Evolutionary conservation across 306 rosid species (phyloP).

Genomic region (Abrus pulchellus): DNA sequence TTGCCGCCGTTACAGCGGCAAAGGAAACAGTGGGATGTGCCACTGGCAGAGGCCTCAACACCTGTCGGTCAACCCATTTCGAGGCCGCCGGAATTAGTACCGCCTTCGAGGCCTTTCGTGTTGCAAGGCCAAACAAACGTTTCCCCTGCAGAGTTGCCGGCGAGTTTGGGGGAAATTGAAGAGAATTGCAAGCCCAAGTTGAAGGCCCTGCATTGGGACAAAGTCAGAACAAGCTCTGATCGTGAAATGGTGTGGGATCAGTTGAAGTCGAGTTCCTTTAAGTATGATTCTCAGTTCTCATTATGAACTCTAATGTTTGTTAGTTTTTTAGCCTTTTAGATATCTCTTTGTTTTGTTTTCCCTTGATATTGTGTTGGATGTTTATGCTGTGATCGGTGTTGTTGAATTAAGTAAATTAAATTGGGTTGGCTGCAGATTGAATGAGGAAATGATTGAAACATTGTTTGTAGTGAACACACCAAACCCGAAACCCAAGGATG

Average conservation of each 20-base stretch:
- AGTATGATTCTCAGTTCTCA: slow-evolving; percentile 58
- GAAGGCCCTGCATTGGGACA: slow-evolving; percentile 95
- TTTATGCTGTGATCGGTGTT: slow-evolving; percentile 31
- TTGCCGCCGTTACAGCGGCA: slow-evolving; percentile 21
- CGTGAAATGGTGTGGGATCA: slow-evolving; percentile 99
- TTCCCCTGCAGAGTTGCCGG: slow-evolving; percentile 70
- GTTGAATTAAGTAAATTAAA: slow-evolving; percentile 43
- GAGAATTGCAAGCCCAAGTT: slow-evolving; percentile 71
- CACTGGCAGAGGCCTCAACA: slow-evolving; percentile 21
- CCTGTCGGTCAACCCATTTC: slow-evolving; percentile 43
- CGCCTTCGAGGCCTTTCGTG: slow-evolving; percentile 68
- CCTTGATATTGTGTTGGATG: not conserved
- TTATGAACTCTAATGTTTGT: not conserved
- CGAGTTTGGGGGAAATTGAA: slow-evolving; percentile 53
- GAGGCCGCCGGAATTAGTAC: slow-evolving; percentile 67
- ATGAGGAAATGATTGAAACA: slow-evolving; percentile 94
- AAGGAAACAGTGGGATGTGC: slow-evolving; percentile 54
- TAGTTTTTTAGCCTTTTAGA: not conserved
- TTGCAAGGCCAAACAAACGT: slow-evolving; percentile 52
- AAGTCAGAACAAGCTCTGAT: slow-evolving; percentile 93
- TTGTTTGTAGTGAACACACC: slow-evolving; percentile 72
- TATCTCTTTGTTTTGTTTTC: slow-evolving; percentile 23
- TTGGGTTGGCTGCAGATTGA: slow-evolving; percentile 72
- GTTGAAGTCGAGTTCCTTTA: slow-evolving; percentile 84
- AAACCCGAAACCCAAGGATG: slow-evolving; percentile 58